Evolutionary conservation across 2,329 filamentous ascomycete genomes (phyloP).

Genomic region (Pezicula radicicola): DNA sequence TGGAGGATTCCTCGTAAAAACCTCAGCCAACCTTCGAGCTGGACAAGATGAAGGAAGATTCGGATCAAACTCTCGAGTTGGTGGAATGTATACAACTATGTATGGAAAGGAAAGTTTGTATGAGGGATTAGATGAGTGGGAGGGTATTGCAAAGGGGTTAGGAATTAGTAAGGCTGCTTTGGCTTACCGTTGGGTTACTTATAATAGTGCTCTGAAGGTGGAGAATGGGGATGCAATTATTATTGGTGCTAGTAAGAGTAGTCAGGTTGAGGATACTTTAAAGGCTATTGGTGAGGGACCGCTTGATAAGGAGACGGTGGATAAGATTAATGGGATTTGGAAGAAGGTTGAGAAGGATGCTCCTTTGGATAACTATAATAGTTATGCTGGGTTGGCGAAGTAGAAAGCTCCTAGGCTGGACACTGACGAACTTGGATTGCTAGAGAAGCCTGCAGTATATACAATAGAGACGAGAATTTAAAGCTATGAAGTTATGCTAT

Average conservation of each 20-base stretch:
- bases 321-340: constrained; percentile 11
- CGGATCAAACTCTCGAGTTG: constrained; percentile 7
- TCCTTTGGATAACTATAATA: constrained; percentile 7
- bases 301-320: constrained; percentile 7
- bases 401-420: too few species aligned
- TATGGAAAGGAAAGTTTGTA: constrained; percentile 15
- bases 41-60: constrained; percentile 20
- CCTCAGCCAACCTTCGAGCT: constrained; percentile 4
- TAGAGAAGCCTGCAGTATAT: too few species aligned
- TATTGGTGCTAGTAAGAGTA: constrained; percentile 13
- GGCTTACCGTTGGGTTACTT: constrained; percentile 30
- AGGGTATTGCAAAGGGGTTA: constrained; percentile 18
- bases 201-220: constrained; percentile 22
- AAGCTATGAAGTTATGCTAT: too few species aligned
- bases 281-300: constrained; percentile 9
- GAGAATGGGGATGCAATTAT: constrained; percentile 26
- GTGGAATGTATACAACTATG: constrained; percentile 17
- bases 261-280: constrained; percentile 13
- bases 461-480: too few species aligned
- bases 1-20: constrained; percentile 55
- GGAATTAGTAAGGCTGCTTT: constrained; percentile 27
- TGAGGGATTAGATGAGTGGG: constrained; percentile 22
- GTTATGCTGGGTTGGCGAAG: background rate
- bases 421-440: too few species aligned
- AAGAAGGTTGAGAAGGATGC: constrained; percentile 14